Evolutionary conservation across 2,329 filamentous ascomycete genomes (phyloP), one percentile per base, ranked within the genome.

Genomic region (Penicillium nordicum): DNA sequence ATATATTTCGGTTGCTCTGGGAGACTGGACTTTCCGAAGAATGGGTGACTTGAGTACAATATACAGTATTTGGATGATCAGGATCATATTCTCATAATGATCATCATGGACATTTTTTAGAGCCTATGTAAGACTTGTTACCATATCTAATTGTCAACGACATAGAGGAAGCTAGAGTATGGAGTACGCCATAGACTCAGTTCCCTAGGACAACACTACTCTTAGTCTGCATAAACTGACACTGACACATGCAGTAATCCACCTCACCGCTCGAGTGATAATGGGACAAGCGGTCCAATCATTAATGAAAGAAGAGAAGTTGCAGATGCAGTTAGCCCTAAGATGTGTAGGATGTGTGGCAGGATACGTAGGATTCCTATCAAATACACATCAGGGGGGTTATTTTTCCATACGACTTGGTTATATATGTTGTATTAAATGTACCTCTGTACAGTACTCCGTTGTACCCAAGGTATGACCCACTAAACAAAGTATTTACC

Each of bases 401-500:
- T 21, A 21, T 21, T 21, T 21, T 21, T 21, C 21, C 21, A 3
- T 21, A 21, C 18, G 18, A 18, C 21, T 21, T 27, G 27, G 27
- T 29, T 10, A 29, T 29, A 29, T 29, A 29, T 29, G 21, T 21
- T 2, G 21, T 21, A 21, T 21, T 21, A 21, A 21, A 21, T 11
- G 30, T 32, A 32, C 11, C 9, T 5, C 29, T 5, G 30, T 14
- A 32, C 11, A 4, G 30, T 14, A 32, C 11, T 12, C 11, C 30
- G 30, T 32, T 21, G 21, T 21, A 3, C 12, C 5, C 30, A 32
- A 32, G 11, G 11, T 32, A 32, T 41, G 50, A 29, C 36, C 38
- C 37, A 49, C 38, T 21, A 8, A 44, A 32, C 21, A 44, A 34
- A 8, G 57, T 58, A 56, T 50, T 23, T 56, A 56, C 52, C 52